Percentiles rank a stretch among this genome's conserved stretches.
Evolutionary conservation across 2,329 filamentous ascomycete species (phyloP).

Genomic region (Xylariales sp.): DNA sequence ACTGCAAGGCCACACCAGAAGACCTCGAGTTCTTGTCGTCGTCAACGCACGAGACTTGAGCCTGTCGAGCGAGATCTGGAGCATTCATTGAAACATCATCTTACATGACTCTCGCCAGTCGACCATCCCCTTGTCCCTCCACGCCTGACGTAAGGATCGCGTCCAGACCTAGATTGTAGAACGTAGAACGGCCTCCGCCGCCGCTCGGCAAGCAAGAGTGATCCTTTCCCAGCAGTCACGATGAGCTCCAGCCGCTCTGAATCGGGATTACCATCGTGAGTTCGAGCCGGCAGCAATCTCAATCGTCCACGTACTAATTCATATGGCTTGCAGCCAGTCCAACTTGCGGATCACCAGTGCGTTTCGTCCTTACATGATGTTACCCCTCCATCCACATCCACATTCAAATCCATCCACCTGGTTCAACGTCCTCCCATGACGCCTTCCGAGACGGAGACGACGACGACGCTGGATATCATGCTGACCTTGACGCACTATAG

Average conservation of each 20-base stretch:
- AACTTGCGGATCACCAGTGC: constrained; percentile 93
- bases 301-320: too few species aligned
- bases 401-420: constrained; percentile 7
- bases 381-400: constrained; percentile 15
- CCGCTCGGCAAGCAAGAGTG: constrained; percentile 3
- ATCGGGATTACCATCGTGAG: constrained; percentile 60
- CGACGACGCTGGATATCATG: constrained; percentile 12
- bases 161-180: constrained; percentile 1
- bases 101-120: too few species aligned
- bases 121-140: too few species aligned
- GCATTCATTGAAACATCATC: too few species aligned
- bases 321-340: constrained; percentile 53
- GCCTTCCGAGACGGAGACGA: not conserved
- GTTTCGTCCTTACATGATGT: constrained; percentile 24
- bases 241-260: constrained; percentile 50
- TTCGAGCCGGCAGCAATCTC: too few species aligned
- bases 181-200: constrained; percentile 7
- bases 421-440: constrained; percentile 1
- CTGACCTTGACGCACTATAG: constrained; percentile 47
- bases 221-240: constrained; percentile 18
- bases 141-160: constrained; percentile 6
- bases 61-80: too few species aligned
- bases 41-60: too few species aligned
- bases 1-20: too few species aligned
- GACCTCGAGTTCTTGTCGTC: too few species aligned